phyloP scores from a whole-genome alignment of 805 yeast species.

The Zygoascus bituminiphila region DNA sequence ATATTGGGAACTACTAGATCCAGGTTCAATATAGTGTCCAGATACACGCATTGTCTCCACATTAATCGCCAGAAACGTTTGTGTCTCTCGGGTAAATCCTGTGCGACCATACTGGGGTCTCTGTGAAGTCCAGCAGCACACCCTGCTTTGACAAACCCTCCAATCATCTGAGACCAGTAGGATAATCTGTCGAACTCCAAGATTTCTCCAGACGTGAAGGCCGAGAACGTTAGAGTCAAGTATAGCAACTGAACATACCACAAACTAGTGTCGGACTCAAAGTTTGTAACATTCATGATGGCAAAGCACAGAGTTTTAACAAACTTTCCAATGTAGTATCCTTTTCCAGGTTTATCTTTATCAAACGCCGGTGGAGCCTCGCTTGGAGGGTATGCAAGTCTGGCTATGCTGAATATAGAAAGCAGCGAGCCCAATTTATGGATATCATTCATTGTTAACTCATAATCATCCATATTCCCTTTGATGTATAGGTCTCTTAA shows the following conservation, averaged over 20 bases:
- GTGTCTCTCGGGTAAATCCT: constrained; percentile 15
- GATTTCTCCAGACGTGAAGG: constrained; percentile 7
- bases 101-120: constrained; percentile 18
- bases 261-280: constrained; percentile 13
- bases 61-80: constrained; percentile 19
- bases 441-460: constrained; percentile 8
- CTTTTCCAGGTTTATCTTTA: background rate
- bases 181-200: constrained; percentile 4
- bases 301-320: constrained; percentile 9
- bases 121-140: constrained; percentile 24
- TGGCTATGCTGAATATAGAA: constrained; percentile 11
- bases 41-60: constrained; percentile 20
- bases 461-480: constrained; percentile 1
- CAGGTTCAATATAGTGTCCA: constrained; percentile 19
- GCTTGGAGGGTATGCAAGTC: background rate
- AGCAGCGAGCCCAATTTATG: constrained; percentile 15
- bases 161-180: constrained; percentile 17
- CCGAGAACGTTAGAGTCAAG: constrained; percentile 13
- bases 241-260: constrained; percentile 19
- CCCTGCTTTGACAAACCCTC: constrained; percentile 20
- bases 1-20: constrained; percentile 15
- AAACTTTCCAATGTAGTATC: constrained; percentile 12
- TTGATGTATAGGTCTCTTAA: background rate
- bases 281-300: constrained; percentile 8
- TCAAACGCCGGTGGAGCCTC: constrained; percentile 10